Conservation (phyloP, 345 rosid species). For the Camelina laxa region DNA sequence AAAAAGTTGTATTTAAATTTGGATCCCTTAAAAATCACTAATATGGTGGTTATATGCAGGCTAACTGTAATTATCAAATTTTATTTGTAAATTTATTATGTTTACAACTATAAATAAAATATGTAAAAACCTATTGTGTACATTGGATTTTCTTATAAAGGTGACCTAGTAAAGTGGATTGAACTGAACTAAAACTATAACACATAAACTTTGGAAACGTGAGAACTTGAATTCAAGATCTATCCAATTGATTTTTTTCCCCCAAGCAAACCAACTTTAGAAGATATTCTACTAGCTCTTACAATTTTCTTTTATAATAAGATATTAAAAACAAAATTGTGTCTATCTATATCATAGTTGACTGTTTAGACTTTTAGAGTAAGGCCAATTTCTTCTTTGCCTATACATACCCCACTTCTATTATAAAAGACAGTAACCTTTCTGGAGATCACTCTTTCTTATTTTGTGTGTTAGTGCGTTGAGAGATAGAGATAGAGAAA, state of each 20-base stretch:
- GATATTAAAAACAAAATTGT: not conserved
- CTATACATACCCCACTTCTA: slow-evolving; percentile 24
- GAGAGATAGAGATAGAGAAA: slow-evolving; percentile 17
- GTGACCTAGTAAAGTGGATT: not conserved
- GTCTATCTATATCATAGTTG: slow-evolving; percentile 27
- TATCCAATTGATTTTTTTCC: not conserved
- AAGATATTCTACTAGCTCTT: slow-evolving; percentile 5
- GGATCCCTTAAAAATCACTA: not conserved
- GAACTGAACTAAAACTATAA: not conserved
- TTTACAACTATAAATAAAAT: not conserved
- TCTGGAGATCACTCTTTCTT: slow-evolving; percentile 35
- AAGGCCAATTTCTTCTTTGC: not conserved
- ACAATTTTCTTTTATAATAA: not conserved
- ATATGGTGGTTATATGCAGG: not conserved
- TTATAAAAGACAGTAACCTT: slow-evolving; percentile 44
- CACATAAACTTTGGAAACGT: not conserved
- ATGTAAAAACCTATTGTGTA: not conserved
- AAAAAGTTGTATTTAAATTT: not conserved
- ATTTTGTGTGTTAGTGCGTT: slow-evolving; percentile 42
- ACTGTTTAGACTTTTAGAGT: slow-evolving; percentile 23
- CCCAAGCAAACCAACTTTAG: slow-evolving; percentile 18
- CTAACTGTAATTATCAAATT: not conserved
- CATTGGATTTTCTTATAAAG: not conserved
- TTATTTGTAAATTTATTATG: not conserved
- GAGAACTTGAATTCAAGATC: slow-evolving; percentile 2